Evolutionary conservation across 805 yeast species (phyloP).

Genomic region (Kodamaea lidongshanica): DNA sequence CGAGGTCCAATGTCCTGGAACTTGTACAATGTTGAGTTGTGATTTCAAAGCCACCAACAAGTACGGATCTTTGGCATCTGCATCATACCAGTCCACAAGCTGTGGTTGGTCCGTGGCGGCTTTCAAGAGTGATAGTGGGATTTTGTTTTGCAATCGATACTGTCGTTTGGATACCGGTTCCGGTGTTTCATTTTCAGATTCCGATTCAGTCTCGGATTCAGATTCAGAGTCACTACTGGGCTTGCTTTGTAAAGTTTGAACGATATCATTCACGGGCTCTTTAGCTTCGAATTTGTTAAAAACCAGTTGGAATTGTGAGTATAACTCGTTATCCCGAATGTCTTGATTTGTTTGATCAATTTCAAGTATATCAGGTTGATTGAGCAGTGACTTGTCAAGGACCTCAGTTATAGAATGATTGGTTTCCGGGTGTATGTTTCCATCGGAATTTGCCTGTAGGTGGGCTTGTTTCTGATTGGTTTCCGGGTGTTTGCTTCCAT

Average conservation of each 20-base stretch:
- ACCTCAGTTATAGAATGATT: no score
- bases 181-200: conserved; percentile 4
- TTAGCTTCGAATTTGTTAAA: conserved; percentile 13
- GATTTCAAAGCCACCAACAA: conserved; percentile 60
- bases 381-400: no score
- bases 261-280: conserved; percentile 1
- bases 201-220: conserved; percentile 17
- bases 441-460: no score
- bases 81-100: conserved; percentile 79
- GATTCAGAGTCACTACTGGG: conserved; percentile 14
- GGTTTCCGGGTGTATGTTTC: no score
- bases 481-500: no score
- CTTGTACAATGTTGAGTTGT: conserved; percentile 59
- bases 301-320: conserved; percentile 17
- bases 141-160: conserved; percentile 45
- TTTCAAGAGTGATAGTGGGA: conserved; percentile 65
- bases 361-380: no score
- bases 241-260: conserved; percentile 5
- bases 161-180: conserved; percentile 42
- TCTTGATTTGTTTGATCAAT: no score
- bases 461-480: no score
- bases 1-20: conserved; percentile 80
- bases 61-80: conserved; percentile 74
- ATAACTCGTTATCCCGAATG: conserved; percentile 8
- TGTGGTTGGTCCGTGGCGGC: conserved; percentile 58